A percentile compares a stretch with the other conserved stretches of the same genome.
Conservation (phyloP, 129 eudicot genomes). For the Helichrysum umbraculigerum region DNA sequence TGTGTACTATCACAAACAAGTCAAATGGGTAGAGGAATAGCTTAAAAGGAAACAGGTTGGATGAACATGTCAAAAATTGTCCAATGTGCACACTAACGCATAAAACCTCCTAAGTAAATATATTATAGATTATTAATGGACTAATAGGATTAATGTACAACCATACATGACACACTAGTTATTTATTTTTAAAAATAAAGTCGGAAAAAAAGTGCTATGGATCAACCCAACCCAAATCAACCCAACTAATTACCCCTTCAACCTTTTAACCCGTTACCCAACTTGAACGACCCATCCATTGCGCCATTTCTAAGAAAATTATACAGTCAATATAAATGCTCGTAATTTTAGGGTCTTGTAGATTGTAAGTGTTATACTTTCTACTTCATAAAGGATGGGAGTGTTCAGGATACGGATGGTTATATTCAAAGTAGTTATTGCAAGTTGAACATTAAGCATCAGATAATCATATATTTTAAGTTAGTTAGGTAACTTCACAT, state of each 20-base stretch:
- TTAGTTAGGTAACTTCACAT: not conserved
- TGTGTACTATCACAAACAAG: not conserved
- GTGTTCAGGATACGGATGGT: not conserved
- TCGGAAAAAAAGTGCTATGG: not conserved
- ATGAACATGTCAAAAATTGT: slow-evolving; percentile 1
- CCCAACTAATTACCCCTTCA: not conserved
- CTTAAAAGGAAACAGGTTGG: not conserved
- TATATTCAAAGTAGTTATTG: not conserved
- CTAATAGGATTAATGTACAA: not conserved
- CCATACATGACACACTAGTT: not conserved
- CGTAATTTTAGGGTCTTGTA: not conserved
- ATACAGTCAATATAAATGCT: not conserved
- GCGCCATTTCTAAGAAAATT: not conserved
- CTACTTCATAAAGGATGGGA: not conserved
- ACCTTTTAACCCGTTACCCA: not conserved
- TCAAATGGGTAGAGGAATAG: not conserved
- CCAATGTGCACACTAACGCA: not conserved
- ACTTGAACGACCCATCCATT: not conserved
- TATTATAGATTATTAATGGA: not conserved
- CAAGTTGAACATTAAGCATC: not conserved
- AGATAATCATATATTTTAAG: not conserved
- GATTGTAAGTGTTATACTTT: not conserved
- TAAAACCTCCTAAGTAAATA: not conserved
- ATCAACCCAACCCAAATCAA: not conserved
- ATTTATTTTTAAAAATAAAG: not conserved